These are phyloP conservation scores for Bipolaris bicolor DNA, from an alignment of 2,329 filamentous ascomycete species.

Conservation along the genomic window DNA sequence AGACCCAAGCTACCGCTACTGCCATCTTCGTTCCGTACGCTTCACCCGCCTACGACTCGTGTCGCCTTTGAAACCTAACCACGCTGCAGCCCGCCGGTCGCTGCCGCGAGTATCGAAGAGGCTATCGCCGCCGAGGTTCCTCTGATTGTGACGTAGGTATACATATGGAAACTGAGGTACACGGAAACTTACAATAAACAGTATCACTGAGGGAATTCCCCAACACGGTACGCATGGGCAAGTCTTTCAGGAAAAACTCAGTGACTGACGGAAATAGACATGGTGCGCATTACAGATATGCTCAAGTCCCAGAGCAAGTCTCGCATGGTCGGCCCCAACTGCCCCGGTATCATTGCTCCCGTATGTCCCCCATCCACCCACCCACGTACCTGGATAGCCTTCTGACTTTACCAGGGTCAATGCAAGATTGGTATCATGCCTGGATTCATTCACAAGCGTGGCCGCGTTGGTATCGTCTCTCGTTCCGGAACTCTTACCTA, in stretches of 20 bases:
- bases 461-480: conserved; percentile 97
- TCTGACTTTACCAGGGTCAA: conserved; percentile 68
- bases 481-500: conserved; percentile 98
- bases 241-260: not conserved
- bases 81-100: conserved; percentile 75
- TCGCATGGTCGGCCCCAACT: conserved; percentile 95
- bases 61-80: conserved; percentile 35
- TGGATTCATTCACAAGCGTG: conserved; percentile 99
- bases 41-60: conserved; percentile 6
- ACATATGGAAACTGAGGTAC: conserved; percentile 15
- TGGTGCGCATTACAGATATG: conserved; percentile 98
- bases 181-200: conserved; percentile 46
- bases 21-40: conserved; percentile 93
- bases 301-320: conserved; percentile 98
- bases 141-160: conserved; percentile 79
- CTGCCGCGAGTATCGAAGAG: conserved; percentile 95
- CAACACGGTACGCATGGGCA: conserved; percentile 76
- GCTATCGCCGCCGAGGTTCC: conserved; percentile 91
- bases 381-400: not conserved
- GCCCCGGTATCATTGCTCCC: conserved; percentile 92
- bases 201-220: conserved; percentile 95
- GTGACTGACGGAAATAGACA: conserved; percentile 65
- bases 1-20: conserved; percentile 88
- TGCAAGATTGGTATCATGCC: conserved; percentile 99
- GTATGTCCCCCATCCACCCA: conserved; percentile 47